Base-by-base conservation (phyloP, 2,329 filamentous ascomycete genomes). In the Stylonectria norvegica region DNA sequence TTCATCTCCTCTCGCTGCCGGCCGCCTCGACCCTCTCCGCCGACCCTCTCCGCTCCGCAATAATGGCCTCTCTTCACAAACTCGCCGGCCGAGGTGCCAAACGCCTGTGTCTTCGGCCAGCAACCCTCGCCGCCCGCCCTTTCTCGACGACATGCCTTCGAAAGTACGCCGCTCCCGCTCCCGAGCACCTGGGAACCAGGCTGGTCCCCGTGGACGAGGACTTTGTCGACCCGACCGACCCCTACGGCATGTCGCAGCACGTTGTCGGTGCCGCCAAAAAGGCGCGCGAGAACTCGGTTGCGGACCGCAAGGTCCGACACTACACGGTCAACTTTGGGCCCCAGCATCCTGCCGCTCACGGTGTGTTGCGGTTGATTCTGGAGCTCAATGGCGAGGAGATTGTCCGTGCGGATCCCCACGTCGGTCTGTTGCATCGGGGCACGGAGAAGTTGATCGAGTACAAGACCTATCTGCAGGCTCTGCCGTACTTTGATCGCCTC, bases 381-480 rank as follows among this genome's bases (percentile, higher is more conserved):
- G 93, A 98, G 69, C 79, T 98, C 64, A 96, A 89, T 69, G 93
- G 93, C 65, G 93, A 98, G 74, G 89, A 96, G 71, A 97, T 98
- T 63, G 76, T 98, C 60, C 87, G 93, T 64, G 86, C 90, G 52
- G 93, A 98, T 69, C 93, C 93, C 33, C 93, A 98, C 71, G 91
- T 98, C 59, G 93, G 93, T 43, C 75, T 98, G 67, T 79, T 98
- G 61, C 93, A 98, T 70, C 83, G 93, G 59, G 93, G 93, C 56
- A 98, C 93, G 49, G 93, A 98, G 78, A 98, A 98, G 79, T 81
- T 98, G 71, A 97, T 97, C 71, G 93, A 98, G 77, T 98, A 98
- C 80, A 96, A 95, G 79, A 95, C 91, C 57, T 98, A 98, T 65
- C 79, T 97, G 62, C 93, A 98, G 76, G 93, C 93, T 42, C 76